A percentile compares a stretch with the other conserved stretches of the same genome.
These are phyloP conservation scores for Trametes coccinea DNA, from an alignment of 768 basidiomycete genomes.

Conservation along the genomic window DNA sequence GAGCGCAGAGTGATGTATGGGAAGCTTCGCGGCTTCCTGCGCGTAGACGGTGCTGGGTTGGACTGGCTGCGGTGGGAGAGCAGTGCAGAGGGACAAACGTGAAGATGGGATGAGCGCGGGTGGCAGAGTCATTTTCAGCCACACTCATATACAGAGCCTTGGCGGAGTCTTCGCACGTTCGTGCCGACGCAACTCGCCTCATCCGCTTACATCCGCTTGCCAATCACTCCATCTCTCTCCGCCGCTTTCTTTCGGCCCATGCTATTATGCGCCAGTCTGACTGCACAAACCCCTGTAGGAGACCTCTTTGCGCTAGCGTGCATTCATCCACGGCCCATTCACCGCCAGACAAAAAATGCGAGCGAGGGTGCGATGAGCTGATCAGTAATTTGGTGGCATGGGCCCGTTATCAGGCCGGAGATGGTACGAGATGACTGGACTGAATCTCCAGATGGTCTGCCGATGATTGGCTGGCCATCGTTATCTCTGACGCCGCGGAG, in stretches of 20 bases:
- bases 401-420: constrained; percentile 1
- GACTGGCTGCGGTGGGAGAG: not conserved
- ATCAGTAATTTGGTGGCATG: not conserved
- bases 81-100: constrained; percentile 13
- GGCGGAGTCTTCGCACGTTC: constrained; percentile 23
- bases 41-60: not conserved
- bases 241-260: constrained; percentile 3
- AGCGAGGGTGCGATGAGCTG: not conserved
- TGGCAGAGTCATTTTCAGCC: constrained; percentile 21
- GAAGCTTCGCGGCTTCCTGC: not conserved
- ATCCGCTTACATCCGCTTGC: constrained; percentile 18
- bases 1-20: not conserved
- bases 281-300: not conserved
- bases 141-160: constrained; percentile 17
- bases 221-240: constrained; percentile 13
- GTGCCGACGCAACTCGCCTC: constrained; percentile 15
- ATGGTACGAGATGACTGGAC: constrained; percentile 12
- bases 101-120: constrained; percentile 5
- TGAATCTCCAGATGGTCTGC: not conserved
- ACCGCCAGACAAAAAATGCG: not conserved
- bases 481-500: constrained; percentile 18
- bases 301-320: no score
- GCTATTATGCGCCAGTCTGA: not conserved
- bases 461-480: constrained; percentile 12
- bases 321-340: not conserved